A percentile compares a stretch with the other conserved stretches of the same genome.
Conservation (phyloP, 2,329 filamentous ascomycete species). For the Pseudocercospora fuligena region DNA sequence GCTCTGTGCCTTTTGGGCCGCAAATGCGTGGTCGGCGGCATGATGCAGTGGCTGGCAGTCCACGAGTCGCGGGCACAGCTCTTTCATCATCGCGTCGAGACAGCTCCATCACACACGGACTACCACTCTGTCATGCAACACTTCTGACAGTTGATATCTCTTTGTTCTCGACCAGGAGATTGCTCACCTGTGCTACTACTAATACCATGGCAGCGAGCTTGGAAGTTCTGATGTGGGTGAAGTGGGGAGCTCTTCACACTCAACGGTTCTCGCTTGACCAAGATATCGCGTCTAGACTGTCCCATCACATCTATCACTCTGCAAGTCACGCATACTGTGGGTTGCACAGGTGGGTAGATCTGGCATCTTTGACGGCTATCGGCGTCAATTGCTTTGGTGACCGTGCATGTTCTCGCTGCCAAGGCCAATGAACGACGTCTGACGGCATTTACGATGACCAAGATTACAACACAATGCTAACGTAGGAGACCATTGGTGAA, state of each 20-base stretch:
- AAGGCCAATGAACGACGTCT: no score
- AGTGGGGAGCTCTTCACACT: conserved; percentile 13
- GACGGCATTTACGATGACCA: no score
- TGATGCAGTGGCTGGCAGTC: conserved; percentile 11
- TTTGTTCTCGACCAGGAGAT: not conserved
- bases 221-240: not conserved
- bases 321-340: not conserved
- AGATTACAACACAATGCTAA: no score
- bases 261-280: conserved; percentile 23
- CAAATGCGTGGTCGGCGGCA: not conserved
- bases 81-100: not conserved
- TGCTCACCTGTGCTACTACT: not conserved
- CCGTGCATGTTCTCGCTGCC: no score
- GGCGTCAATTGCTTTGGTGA: no score
- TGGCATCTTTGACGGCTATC: no score
- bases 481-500: no score
- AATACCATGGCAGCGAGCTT: not conserved
- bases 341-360: not conserved
- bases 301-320: not conserved
- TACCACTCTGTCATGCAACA: not conserved
- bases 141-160: not conserved
- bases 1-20: not conserved
- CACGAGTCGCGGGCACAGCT: conserved; percentile 8
- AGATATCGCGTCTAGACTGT: conserved; percentile 17
- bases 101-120: not conserved